Conservation (phyloP, 768 basidiomycete species). For the Favolaschia claudopus region DNA sequence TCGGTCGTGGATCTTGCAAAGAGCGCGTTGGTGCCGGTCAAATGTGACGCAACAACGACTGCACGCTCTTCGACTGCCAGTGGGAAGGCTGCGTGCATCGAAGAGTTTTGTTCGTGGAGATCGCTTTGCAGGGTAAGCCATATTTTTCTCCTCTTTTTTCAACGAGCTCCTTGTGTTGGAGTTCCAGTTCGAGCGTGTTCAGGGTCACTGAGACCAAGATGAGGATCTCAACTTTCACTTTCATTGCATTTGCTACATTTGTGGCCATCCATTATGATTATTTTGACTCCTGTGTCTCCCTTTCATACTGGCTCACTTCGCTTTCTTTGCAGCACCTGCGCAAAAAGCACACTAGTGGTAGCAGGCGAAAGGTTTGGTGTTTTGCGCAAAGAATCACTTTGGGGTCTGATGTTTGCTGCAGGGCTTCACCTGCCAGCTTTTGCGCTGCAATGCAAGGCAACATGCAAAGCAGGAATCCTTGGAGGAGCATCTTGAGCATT, state of each 20-base stretch:
- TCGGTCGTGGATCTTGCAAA: conserved; percentile 16
- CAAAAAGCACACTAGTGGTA: no score
- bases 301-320: no score
- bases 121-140: conserved; percentile 8
- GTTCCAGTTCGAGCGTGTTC: no score
- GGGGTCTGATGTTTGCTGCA: no score
- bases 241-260: no score
- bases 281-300: no score
- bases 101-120: conserved; percentile 15
- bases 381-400: no score
- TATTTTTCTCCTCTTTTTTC: neutral
- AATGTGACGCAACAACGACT: conserved; percentile 11
- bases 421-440: conserved; percentile 4
- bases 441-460: conserved; percentile 12
- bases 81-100: neutral
- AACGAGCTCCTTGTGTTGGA: no score
- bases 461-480: neutral
- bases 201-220: neutral
- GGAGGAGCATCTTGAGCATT: conserved; percentile 9
- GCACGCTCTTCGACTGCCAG: neutral
- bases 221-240: conserved; percentile 12
- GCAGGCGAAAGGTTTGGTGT: no score
- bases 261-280: no score
- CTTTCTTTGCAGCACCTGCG: no score
- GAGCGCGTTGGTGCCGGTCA: conserved; percentile 1